phyloP scores from a whole-genome alignment of 2,329 filamentous ascomycete genomes.

The Cladorrhinum sp. region DNA sequence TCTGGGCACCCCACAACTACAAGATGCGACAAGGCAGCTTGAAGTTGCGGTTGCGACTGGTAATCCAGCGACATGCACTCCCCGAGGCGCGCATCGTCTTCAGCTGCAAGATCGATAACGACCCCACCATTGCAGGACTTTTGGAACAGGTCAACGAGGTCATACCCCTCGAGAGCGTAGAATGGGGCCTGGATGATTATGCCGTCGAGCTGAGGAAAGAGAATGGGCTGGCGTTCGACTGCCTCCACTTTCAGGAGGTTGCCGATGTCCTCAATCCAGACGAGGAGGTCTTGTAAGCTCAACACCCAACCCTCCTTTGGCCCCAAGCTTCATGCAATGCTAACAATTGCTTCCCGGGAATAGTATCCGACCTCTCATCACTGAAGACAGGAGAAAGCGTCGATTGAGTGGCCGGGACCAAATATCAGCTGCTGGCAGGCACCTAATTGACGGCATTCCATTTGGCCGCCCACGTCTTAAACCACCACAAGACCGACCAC shows the following conservation, averaged over 20 bases:
- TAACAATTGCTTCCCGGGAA: neutral
- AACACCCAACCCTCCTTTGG: neutral
- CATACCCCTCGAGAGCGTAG: constrained; percentile 73
- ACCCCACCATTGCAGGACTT: constrained; percentile 71
- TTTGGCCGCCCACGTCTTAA: constrained; percentile 74
- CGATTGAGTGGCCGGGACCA: constrained; percentile 75
- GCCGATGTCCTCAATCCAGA: constrained; percentile 71
- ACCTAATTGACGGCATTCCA: constrained; percentile 79
- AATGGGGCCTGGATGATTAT: constrained; percentile 91
- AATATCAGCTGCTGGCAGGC: constrained; percentile 73
- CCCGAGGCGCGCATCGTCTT: constrained; percentile 72
- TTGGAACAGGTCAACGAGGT: constrained; percentile 75
- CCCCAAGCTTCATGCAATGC: neutral
- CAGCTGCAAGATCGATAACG: constrained; percentile 55
- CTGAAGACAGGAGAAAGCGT: constrained; percentile 69
- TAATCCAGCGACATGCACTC: constrained; percentile 69
- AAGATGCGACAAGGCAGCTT: constrained; percentile 45
- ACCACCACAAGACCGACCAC: constrained; percentile 57
- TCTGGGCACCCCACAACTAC: neutral
- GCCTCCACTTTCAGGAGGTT: constrained; percentile 78
- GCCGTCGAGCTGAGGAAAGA: constrained; percentile 66
- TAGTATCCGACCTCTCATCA: constrained; percentile 75
- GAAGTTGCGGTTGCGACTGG: constrained; percentile 74
- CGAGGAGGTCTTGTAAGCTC: constrained; percentile 71
- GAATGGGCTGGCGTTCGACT: constrained; percentile 69